Base-by-base conservation (phyloP, 1,284 basidiomycete species). In the Microbotryomycetes sp. region DNA sequence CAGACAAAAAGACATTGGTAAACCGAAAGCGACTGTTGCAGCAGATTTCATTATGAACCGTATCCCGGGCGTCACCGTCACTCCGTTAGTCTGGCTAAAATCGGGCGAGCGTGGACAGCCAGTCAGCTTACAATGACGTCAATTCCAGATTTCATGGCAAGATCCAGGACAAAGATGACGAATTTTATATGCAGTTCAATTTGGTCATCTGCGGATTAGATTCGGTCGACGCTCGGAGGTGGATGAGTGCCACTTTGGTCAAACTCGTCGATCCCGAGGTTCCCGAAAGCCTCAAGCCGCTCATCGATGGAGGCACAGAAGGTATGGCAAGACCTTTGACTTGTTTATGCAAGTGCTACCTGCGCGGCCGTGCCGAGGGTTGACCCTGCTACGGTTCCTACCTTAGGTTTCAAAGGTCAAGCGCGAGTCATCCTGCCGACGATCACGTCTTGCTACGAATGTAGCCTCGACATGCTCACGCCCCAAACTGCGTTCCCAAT, bases 251-350 rank as follows among this genome's bases (percentile, higher is more conserved):
- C 1, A 99, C 92, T 15, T 83, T 99, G 19, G 92, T 97, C 29
- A 88, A 90, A 71, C 82, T 98, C 74, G 92, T 97, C 6, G 92
- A 96, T 74, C 81, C 86, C 26, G 89, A 92, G 58, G 86, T 88
- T 70, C 89, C 88, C 42, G 92, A 97, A 70, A 92, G 89, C 69
- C 74, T 97, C 73, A 98, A 97, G 74, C 96, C 96, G n/a, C 81
- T 99, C 47, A 97, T 99, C 71, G 96, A 99, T 73, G 96, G 96
- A 36, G 96, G 96, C 49, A 98, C 96, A 1, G 96, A 99, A 83
- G 96, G 94, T 86, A 62, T 32, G 77, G n/a, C n/a, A n/a, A n/a
- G n/a, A n/a, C n/a, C n/a, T n/a, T n/a, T n/a, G n/a, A n/a, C n/a
- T n/a, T n/a, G n/a, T n/a, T n/a, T n/a, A n/a, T n/a, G n/a, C n/a